Evolutionary conservation across 139 green algal genomes (phyloP).

Genomic region (Deuterostichococcus epilithicus): DNA sequence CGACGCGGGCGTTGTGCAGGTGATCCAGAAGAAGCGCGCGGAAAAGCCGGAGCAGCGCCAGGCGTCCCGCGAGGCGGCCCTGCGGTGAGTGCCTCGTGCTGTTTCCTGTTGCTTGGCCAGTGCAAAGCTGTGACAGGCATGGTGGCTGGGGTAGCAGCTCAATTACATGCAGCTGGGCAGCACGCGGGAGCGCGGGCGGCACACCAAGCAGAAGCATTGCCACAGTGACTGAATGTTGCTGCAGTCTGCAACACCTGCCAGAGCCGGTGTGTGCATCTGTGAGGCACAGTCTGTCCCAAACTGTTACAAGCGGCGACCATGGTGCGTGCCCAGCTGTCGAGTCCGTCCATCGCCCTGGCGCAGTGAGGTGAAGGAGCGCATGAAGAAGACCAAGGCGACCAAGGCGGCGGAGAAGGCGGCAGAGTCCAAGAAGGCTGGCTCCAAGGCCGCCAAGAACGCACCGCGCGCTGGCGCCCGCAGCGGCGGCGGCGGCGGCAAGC

Average conservation of each 20-base stretch:
- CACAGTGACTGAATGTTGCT: neutral
- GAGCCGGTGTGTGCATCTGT: no score
- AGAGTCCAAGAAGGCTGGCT: slow-evolving; percentile 27
- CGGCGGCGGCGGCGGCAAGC: neutral
- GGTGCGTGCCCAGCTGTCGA: no score
- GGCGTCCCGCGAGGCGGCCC: slow-evolving; percentile 83
- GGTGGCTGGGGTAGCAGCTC: no score
- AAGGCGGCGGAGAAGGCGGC: slow-evolving; percentile 43
- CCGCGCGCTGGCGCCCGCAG: slow-evolving; percentile 15
- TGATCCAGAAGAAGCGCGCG: slow-evolving; percentile 87
- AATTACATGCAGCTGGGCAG: no score
- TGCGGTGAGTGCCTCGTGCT: slow-evolving; percentile 59
- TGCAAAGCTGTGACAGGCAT: no score
- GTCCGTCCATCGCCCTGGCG: neutral
- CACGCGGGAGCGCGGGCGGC: no score
- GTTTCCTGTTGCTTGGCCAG: no score
- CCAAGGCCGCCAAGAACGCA: slow-evolving; percentile 46
- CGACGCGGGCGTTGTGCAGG: slow-evolving; percentile 14
- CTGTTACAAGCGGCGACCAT: no score
- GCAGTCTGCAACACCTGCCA: no score
- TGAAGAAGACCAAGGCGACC: slow-evolving; percentile 87
- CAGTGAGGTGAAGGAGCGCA: slow-evolving; percentile 94
- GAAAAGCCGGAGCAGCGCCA: slow-evolving; percentile 89
- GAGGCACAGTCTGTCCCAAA: no score
- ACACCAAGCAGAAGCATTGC: no score